These are phyloP conservation scores for Leccinellum rugosiceps DNA, from an alignment of 768 basidiomycete species.

Conservation along the genomic window DNA sequence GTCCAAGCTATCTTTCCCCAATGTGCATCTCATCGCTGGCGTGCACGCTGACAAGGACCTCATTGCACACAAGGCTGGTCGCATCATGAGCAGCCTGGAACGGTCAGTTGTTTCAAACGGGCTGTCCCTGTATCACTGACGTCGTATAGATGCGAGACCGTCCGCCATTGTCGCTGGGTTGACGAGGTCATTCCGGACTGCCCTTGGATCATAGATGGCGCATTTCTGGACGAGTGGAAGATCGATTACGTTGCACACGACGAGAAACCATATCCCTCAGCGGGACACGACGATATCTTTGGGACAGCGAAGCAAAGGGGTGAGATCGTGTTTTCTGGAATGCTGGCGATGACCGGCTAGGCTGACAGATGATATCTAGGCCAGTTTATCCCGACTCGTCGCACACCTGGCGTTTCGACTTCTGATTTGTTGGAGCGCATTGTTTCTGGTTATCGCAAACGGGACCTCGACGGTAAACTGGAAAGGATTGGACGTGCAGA, in stretches of 20 bases:
- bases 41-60: slow-evolving; percentile 90
- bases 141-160: slow-evolving; percentile 69
- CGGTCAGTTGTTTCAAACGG: slow-evolving; percentile 43
- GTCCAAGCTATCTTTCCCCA: slow-evolving; percentile 90
- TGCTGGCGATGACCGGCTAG: background rate
- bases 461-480: slow-evolving; percentile 87
- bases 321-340: slow-evolving; percentile 30
- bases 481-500: slow-evolving; percentile 81
- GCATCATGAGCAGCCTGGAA: slow-evolving; percentile 88
- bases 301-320: slow-evolving; percentile 76
- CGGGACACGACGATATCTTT: slow-evolving; percentile 87
- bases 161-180: slow-evolving; percentile 97
- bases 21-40: slow-evolving; percentile 90
- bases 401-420: slow-evolving; percentile 93
- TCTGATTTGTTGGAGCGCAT: slow-evolving; percentile 91
- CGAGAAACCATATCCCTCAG: slow-evolving; percentile 79
- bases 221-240: slow-evolving; percentile 77
- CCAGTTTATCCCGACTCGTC: slow-evolving; percentile 91
- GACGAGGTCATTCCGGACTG: slow-evolving; percentile 89
- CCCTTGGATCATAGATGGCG: slow-evolving; percentile 85
- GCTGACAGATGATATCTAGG: slow-evolving; percentile 43
- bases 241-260: slow-evolving; percentile 99
- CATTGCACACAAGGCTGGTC: slow-evolving; percentile 69
- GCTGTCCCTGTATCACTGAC: background rate
- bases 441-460: slow-evolving; percentile 78